phyloP scores from a whole-genome alignment of 306 rosid genomes.

The Fragaria nilgerrensis region DNA sequence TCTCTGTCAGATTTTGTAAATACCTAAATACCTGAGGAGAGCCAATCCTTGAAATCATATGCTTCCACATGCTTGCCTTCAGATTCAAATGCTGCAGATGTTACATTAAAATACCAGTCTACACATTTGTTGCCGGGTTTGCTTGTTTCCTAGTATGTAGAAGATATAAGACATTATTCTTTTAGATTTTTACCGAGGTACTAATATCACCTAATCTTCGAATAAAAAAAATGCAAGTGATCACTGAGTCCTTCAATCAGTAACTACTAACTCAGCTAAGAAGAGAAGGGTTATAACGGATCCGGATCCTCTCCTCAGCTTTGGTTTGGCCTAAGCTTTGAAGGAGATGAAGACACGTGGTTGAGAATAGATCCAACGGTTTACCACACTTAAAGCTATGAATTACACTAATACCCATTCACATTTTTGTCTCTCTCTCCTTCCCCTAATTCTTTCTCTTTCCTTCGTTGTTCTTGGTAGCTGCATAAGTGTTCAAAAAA shows the following conservation, averaged over 20 bases:
- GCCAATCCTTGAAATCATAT: neutral
- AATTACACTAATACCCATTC: too few relatives aligned
- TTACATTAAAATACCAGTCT: neutral
- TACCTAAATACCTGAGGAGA: neutral
- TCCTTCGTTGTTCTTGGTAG: too few relatives aligned
- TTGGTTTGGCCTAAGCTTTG: too few relatives aligned
- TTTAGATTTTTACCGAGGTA: neutral
- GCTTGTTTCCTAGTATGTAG: neutral
- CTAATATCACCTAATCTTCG: neutral
- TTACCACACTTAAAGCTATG: too few relatives aligned
- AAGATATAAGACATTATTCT: neutral
- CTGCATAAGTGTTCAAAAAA: too few relatives aligned
- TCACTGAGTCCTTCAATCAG: neutral
- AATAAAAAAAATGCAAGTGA: neutral
- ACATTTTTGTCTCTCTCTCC: too few relatives aligned
- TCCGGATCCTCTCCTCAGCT: too few relatives aligned
- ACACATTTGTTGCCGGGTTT: neutral
- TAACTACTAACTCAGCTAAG: neutral
- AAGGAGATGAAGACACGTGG: too few relatives aligned
- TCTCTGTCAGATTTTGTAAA: neutral
- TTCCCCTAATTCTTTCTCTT: too few relatives aligned
- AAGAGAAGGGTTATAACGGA: neutral
- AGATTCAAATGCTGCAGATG: neutral
- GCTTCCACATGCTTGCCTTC: neutral
- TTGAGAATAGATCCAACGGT: too few relatives aligned